Evolutionary conservation across 2,329 filamentous ascomycete genomes (phyloP).

Genomic region (Phoma herbarum): DNA sequence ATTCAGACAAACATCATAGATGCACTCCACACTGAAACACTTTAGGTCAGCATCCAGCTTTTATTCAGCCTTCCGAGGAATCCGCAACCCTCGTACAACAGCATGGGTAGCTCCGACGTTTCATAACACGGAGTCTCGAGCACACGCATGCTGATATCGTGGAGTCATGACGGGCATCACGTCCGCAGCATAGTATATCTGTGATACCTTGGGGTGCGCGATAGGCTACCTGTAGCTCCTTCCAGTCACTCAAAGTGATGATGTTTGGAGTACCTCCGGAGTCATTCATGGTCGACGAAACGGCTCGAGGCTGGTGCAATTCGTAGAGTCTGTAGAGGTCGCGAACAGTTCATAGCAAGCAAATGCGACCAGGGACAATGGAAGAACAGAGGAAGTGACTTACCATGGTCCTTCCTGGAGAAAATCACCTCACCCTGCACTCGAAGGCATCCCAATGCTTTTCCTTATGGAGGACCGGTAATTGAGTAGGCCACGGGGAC

Average conservation of each 20-base stretch:
- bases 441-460: too few species aligned
- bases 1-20: too few species aligned
- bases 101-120: constrained; percentile 10
- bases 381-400: too few species aligned
- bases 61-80: background rate
- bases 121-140: constrained; percentile 9
- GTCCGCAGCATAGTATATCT: background rate
- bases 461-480: too few species aligned
- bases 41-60: background rate
- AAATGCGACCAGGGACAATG: too few species aligned
- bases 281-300: background rate
- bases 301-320: too few species aligned
- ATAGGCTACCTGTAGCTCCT: background rate
- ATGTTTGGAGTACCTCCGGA: background rate
- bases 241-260: background rate
- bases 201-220: constrained; percentile 2
- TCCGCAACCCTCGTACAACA: constrained; percentile 1
- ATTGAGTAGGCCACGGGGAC: too few species aligned
- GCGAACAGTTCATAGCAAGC: too few species aligned
- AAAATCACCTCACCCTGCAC: too few species aligned
- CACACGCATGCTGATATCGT: constrained; percentile 17
- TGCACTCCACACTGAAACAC: too few species aligned
- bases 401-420: too few species aligned
- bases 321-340: too few species aligned
- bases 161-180: constrained; percentile 23